These are phyloP conservation scores for Alternaria viburni DNA, from an alignment of 2,329 filamentous ascomycete species.

Conservation along the genomic window DNA sequence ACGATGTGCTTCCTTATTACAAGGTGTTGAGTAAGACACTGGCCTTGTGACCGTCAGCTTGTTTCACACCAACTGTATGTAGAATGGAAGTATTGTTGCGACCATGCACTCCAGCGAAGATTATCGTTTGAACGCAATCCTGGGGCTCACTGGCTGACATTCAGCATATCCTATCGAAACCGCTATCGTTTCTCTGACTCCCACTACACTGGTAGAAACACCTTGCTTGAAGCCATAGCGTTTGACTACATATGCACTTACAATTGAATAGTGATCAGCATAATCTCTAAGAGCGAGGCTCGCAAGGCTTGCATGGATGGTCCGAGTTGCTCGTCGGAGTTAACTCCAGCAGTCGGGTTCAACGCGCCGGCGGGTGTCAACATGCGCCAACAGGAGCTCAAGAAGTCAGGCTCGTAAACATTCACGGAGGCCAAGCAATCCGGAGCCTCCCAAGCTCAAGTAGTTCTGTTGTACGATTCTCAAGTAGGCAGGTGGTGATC, in stretches of 20 bases:
- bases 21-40: neutral
- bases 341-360: too few relatives aligned
- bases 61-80: neutral
- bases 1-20: neutral
- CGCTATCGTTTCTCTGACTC: neutral
- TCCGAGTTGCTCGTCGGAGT: neutral
- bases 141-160: neutral
- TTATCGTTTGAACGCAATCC: neutral
- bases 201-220: neutral
- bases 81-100: neutral
- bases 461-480: neutral
- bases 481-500: slow-evolving; percentile 1
- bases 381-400: too few relatives aligned
- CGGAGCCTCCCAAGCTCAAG: neutral
- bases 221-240: neutral
- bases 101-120: neutral
- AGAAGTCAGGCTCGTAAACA: too few relatives aligned
- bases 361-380: too few relatives aligned
- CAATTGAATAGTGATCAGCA: too few relatives aligned
- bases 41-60: neutral
- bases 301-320: too few relatives aligned
- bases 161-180: neutral
- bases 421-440: too few relatives aligned
- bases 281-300: too few relatives aligned
- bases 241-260: neutral